These are phyloP conservation scores for Boletus vinaceobasis DNA, from an alignment of 768 basidiomycete species.

Conservation along the genomic window DNA sequence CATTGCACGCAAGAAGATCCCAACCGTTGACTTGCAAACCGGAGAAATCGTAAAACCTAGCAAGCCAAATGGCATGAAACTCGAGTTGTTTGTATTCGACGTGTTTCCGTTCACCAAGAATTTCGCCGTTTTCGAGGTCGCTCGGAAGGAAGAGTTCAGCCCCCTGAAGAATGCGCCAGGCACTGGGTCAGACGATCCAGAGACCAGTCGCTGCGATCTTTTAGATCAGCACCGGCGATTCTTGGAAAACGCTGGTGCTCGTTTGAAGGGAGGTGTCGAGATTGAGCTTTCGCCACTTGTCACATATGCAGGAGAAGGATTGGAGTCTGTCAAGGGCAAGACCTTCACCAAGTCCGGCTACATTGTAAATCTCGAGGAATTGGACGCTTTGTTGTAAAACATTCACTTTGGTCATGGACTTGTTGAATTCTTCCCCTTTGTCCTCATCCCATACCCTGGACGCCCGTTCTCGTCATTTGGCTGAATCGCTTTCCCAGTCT, in stretches of 20 bases:
- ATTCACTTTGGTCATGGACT: conserved; percentile 3
- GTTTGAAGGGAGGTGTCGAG: conserved; percentile 67
- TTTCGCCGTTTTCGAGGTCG: conserved; percentile 87
- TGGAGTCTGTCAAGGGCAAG: conserved; percentile 76
- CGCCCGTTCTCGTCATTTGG: background rate
- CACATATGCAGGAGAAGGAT: conserved; percentile 89
- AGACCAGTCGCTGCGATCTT: conserved; percentile 86
- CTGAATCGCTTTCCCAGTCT: background rate
- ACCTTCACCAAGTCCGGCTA: conserved; percentile 72
- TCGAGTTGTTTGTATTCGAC: conserved; percentile 98
- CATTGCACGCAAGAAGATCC: conserved; percentile 97
- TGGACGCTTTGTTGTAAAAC: conserved; percentile 61
- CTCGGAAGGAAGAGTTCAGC: conserved; percentile 87
- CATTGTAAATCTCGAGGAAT: conserved; percentile 61
- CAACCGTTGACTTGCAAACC: conserved; percentile 66
- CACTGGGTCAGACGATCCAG: conserved; percentile 83
- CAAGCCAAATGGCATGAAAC: conserved; percentile 98
- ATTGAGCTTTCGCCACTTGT: conserved; percentile 89
- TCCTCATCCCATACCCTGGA: conserved; percentile 1
- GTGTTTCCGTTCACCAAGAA: conserved; percentile 89
- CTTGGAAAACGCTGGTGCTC: conserved; percentile 76
- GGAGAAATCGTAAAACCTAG: conserved; percentile 74
- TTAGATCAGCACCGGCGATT: conserved; percentile 85
- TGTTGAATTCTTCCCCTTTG: background rate
- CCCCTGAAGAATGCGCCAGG: conserved; percentile 98